Base-by-base conservation (phyloP, 2,329 filamentous ascomycete genomes). In the Aspergillus sclerotialis region DNA sequence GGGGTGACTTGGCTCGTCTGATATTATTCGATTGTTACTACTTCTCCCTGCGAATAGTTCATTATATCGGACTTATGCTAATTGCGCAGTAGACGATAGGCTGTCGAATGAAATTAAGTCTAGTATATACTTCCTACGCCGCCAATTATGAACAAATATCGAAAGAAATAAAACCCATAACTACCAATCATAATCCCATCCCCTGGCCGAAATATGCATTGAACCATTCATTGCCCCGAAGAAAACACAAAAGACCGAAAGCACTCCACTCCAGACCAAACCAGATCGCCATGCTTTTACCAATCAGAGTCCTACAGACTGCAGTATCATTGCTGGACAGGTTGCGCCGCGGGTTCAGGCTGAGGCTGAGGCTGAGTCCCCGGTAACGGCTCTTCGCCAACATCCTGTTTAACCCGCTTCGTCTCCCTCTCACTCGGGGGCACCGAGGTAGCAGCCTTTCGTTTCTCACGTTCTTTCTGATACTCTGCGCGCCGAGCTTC, bases 401-500 rank as follows among this genome's bases (percentile, higher is more conserved):
- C 43, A n/a, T 58, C 62, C 27, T 52, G 45, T 33, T 49, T 58
- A 11, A 48, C 41, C 28, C 61, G 53, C 45, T 69, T 69, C 6
- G 50, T 17, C 14, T 69, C 65, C 23, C 64, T 52, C 38, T 67
- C 64, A 30, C 52, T 56, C 12, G 48, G 50, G 23, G 52, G 40
- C 27, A 41, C 49, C 7, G 53, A 48, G 11, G 55, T 50, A 24
- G 57, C 60, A 8, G 60, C 62, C 46, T 68, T 71, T 32, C 68
- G 62, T 43, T 70, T 72, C 45, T 72, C 71, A 44, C 64, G 65
- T 37, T 69, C 64, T 43, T 64, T 65, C 41, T 63, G 60, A 19
- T 64, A 55, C 39, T 67, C 64, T 36, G 53, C 63, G 29, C 65
- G 63, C 34, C 73, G 61, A 12, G 68, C 69, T 49, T 79, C 76